Evolutionary conservation across 768 basidiomycete genomes (phyloP).

Genomic region (Mycena alexandri): DNA sequence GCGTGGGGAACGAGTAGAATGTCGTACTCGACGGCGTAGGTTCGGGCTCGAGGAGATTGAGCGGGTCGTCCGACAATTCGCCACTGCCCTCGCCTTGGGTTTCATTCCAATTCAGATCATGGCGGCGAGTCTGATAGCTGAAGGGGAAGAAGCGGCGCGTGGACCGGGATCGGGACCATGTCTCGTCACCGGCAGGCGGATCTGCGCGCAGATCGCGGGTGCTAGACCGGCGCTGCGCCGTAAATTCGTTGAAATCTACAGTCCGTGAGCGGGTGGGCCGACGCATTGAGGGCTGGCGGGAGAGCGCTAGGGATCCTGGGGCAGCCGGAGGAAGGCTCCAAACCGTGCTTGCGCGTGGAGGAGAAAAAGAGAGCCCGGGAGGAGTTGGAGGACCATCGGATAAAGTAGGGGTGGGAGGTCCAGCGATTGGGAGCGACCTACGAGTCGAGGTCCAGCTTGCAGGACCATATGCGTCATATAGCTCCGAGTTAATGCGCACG

Average conservation of each 20-base stretch:
- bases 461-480: slow-evolving; percentile 72
- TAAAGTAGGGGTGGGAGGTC: slow-evolving; percentile 44
- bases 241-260: slow-evolving; percentile 81
- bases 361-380: slow-evolving; percentile 39
- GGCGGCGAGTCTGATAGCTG: slow-evolving; percentile 57
- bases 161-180: slow-evolving; percentile 38
- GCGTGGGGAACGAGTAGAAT: slow-evolving; percentile 46
- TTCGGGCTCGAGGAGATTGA: slow-evolving; percentile 39
- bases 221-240: slow-evolving; percentile 70
- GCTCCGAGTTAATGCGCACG: slow-evolving; percentile 66
- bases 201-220: slow-evolving; percentile 51
- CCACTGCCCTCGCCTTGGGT: slow-evolving; percentile 31
- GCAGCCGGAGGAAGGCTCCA: slow-evolving; percentile 41
- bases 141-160: slow-evolving; percentile 71
- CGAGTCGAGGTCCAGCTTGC: slow-evolving; percentile 25
- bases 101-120: slow-evolving; percentile 49
- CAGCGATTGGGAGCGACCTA: slow-evolving; percentile 31
- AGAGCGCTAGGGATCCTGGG: slow-evolving; percentile 42
- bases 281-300: slow-evolving; percentile 73
- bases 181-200: slow-evolving; percentile 12
- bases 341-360: slow-evolving; percentile 28
- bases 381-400: slow-evolving; percentile 43
- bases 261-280: slow-evolving; percentile 67
- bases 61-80: slow-evolving; percentile 32
- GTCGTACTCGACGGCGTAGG: slow-evolving; percentile 37